These are phyloP conservation scores for Pythium rishiriense DNA, from an alignment of 352 stramenopile genomes.

Conservation along the genomic window DNA sequence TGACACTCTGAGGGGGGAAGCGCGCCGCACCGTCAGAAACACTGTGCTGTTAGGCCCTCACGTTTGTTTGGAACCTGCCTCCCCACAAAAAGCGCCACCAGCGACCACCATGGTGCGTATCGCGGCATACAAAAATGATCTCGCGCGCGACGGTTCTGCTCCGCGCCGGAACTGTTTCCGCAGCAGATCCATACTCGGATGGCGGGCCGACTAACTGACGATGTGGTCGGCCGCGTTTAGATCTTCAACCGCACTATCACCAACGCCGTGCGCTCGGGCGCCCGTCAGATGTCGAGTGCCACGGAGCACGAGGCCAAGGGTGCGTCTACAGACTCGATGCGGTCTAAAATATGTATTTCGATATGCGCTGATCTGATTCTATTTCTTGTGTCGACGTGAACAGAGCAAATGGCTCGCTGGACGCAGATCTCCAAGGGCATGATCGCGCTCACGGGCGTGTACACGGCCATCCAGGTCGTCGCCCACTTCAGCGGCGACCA, in stretches of 20 bases:
- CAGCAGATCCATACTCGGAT: neutral
- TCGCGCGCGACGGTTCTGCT: neutral
- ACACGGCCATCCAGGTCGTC: conserved; percentile 59
- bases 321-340: conserved; percentile 27
- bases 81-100: conserved; percentile 27
- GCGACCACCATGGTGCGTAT: conserved; percentile 26
- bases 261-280: conserved; percentile 56
- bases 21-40: conserved; percentile 24
- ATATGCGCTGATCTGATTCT: conserved; percentile 2
- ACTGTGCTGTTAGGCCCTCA: conserved; percentile 14
- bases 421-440: conserved; percentile 85
- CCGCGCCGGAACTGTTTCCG: neutral
- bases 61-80: conserved; percentile 35
- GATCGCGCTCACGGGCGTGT: conserved; percentile 59
- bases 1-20: conserved; percentile 13
- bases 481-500: conserved; percentile 38
- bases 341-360: neutral
- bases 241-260: conserved; percentile 41
- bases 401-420: conserved; percentile 86
- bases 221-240: neutral
- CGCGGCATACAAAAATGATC: neutral
- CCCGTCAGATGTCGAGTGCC: conserved; percentile 77
- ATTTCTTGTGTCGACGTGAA: neutral
- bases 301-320: conserved; percentile 83
- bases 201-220: neutral